These are phyloP conservation scores for Euphorbia neoarborescens DNA, from an alignment of 441 rosid species.

Conservation along the genomic window DNA sequence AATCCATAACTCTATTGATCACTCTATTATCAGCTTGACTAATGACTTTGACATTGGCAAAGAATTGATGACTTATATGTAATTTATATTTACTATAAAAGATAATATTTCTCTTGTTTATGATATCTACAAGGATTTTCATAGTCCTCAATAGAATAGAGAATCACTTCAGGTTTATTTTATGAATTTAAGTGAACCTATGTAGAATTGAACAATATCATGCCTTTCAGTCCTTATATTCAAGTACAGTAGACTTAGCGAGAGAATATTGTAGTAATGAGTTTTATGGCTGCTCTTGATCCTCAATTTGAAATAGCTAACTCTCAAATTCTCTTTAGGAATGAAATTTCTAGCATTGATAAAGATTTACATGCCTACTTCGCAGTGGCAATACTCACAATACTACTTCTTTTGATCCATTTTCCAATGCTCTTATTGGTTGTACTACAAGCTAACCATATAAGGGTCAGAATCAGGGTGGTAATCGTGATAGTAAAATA, in stretches of 20 bases:
- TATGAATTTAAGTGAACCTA: background rate
- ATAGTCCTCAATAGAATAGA: background rate
- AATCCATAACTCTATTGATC: background rate
- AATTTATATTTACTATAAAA: background rate
- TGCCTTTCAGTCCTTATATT: no score
- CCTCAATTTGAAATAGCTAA: no score
- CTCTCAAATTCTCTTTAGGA: no score
- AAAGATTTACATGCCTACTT: no score
- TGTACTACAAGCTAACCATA: background rate
- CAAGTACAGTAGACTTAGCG: no score
- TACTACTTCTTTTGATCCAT: no score
- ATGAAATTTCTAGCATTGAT: no score
- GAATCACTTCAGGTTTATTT: background rate
- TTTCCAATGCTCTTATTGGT: no score
- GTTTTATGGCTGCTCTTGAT: no score
- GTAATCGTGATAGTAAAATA: background rate
- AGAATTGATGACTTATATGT: background rate
- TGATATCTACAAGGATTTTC: background rate
- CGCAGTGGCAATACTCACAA: no score
- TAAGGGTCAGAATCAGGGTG: background rate
- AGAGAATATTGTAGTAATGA: no score
- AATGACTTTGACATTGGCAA: background rate
- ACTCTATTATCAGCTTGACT: background rate
- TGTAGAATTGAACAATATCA: no score
- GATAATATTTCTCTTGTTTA: background rate